These are phyloP conservation scores for Candida smagusa DNA, from an alignment of 1,139 yeast genomes.

Conservation along the genomic window DNA sequence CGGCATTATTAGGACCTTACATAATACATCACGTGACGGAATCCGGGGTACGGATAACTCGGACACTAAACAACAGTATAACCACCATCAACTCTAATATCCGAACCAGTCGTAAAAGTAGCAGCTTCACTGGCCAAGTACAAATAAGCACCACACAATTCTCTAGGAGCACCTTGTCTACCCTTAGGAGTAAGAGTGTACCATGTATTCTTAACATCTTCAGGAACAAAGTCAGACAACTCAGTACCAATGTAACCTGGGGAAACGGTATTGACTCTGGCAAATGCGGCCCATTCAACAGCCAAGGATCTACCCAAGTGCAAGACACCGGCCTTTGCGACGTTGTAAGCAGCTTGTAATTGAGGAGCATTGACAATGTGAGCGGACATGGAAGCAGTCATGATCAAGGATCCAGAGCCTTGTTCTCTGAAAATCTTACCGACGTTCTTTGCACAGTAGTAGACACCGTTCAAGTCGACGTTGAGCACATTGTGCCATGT, in stretches of 20 bases:
- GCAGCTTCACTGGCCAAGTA: conserved; percentile 29
- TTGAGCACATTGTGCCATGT: conserved; percentile 45
- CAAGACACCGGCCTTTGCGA: conserved; percentile 35
- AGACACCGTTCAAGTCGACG: conserved; percentile 45
- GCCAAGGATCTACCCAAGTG: conserved; percentile 31
- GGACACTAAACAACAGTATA: conserved; percentile 27
- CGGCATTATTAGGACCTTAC: too few species aligned
- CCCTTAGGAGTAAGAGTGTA: conserved; percentile 21
- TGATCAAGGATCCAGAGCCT: conserved; percentile 50
- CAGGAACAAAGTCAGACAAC: conserved; percentile 21
- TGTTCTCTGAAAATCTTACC: conserved; percentile 39
- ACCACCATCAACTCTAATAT: conserved; percentile 47
- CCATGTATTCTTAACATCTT: conserved; percentile 18
- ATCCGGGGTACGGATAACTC: too few species aligned
- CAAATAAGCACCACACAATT: conserved; percentile 23
- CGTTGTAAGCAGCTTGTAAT: conserved; percentile 59
- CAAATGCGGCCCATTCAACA: conserved; percentile 31
- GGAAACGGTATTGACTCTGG: conserved; percentile 31
- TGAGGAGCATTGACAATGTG: conserved; percentile 66
- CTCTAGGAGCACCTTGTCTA: conserved; percentile 21
- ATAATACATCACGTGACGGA: too few species aligned
- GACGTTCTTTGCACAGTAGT: conserved; percentile 42
- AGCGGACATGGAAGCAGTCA: conserved; percentile 65
- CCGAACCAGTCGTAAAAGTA: conserved; percentile 45
- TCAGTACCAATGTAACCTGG: conserved; percentile 31